Evolutionary conservation across 2,329 filamentous ascomycete species (phyloP), one percentile per base, ranked within the genome.

Genomic region (Thelonectria rubi): DNA sequence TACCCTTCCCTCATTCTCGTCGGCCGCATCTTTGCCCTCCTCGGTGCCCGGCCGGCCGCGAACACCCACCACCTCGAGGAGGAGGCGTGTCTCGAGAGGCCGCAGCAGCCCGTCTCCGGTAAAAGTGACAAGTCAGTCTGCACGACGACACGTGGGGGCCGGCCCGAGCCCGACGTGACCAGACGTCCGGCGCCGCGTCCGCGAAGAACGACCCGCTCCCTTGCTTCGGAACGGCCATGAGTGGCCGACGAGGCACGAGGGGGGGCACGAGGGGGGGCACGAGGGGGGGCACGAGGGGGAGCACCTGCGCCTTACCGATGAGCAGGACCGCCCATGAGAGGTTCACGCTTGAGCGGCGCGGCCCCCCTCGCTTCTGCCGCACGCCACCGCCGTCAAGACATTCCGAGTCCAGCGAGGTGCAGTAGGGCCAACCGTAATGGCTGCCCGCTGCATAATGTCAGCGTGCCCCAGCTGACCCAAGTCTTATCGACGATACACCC

Each of bases 91-190:
- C 56, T 52, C 51, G 24, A 59, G 43, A 43, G 34, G 20, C 18
- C 3, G 21, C 21, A 43, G 17, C 50, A 32, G 50, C 39, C 30
- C 17, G 30, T 59, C 12, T 37, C 34, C 34, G 45, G 46, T 9
- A 30, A 63, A 72, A 60, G 26, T 70, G 70, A 72, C 53, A 49
- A 60, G 63, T 71, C 70, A 71, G 53, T 55, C 64, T 70, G 67
- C 66, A 68, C 64, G 64, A 52, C 67, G 54, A 65, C 68, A 68
- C 70, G 70, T 72, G 70, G 68, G 63, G 70, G 48, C 70, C 70
- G 70, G 70, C 68, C 70, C 70, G 70, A 71, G 70, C 66, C 69
- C 70, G 55, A 58, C 58, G 32, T 62, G 52, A 45, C 54, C 55
- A 54, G 24, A 47, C 21, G 50, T 42, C 37, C 45, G 53, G 58